Conservation (phyloP, 1,284 basidiomycete species). For the Cryptococcus hybrid region DNA sequence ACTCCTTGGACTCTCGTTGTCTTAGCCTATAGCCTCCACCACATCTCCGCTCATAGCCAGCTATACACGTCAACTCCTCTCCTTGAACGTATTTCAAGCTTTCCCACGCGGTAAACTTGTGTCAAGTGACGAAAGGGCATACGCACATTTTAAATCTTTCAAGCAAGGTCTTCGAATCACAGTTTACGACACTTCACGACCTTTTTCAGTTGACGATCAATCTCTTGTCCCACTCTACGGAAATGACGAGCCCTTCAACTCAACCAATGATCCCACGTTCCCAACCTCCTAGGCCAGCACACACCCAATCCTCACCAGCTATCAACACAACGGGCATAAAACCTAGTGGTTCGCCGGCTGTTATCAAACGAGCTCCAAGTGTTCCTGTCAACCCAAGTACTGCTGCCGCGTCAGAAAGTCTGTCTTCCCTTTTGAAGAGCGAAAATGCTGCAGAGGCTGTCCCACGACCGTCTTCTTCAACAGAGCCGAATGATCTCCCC, state of each 20-base stretch:
- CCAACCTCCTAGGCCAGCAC: slow-evolving; percentile 15
- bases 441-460: background rate
- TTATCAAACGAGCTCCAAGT: slow-evolving; percentile 12
- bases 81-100: no score
- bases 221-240: background rate
- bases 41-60: no score
- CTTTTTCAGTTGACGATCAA: slow-evolving; percentile 5
- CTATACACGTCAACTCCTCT: no score
- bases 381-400: slow-evolving; percentile 3
- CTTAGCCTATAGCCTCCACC: no score
- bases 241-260: no score
- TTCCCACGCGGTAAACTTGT: no score
- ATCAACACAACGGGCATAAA: slow-evolving; percentile 8
- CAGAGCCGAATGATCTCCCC: background rate
- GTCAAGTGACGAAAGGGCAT: no score
- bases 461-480: background rate
- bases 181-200: background rate
- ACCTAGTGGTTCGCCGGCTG: slow-evolving; percentile 9
- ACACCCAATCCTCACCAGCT: slow-evolving; percentile 17
- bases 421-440: background rate
- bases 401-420: background rate
- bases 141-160: no score
- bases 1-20: no score
- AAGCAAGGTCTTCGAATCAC: no score
- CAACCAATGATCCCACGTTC: slow-evolving; percentile 22